phyloP scores from a whole-genome alignment of 768 basidiomycete genomes.

The Mycena capillaripes region DNA sequence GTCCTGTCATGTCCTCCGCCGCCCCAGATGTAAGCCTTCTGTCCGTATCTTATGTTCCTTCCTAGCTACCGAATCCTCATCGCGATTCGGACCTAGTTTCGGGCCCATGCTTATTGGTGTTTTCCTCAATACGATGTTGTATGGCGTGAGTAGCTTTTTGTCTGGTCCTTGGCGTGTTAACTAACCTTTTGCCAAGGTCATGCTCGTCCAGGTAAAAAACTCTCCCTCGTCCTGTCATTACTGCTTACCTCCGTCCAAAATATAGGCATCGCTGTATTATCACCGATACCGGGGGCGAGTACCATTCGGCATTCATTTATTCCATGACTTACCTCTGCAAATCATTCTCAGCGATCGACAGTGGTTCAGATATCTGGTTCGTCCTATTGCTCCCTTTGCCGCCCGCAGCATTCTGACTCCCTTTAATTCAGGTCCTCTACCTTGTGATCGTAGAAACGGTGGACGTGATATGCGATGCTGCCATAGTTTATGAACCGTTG shows the following conservation, averaged over 20 bases:
- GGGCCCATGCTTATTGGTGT: too few relatives aligned
- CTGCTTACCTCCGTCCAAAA: background rate
- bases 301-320: too few relatives aligned
- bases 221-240: too few relatives aligned
- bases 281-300: too few relatives aligned
- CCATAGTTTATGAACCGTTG: slow-evolving; percentile 35
- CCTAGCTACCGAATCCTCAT: too few relatives aligned
- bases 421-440: slow-evolving; percentile 29
- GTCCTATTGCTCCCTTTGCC: too few relatives aligned
- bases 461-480: slow-evolving; percentile 31
- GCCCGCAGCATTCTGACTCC: too few relatives aligned
- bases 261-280: too few relatives aligned
- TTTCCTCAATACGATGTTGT: slow-evolving; percentile 28
- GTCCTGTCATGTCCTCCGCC: background rate
- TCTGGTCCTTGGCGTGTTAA: background rate
- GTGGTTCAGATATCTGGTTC: slow-evolving; percentile 28
- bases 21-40: slow-evolving; percentile 23
- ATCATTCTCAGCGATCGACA: slow-evolving; percentile 30
- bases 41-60: background rate
- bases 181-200: background rate
- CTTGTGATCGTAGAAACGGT: slow-evolving; percentile 32
- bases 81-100: too few relatives aligned
- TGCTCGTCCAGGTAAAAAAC: slow-evolving; percentile 27
- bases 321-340: too few relatives aligned
- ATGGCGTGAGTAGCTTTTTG: slow-evolving; percentile 2